Evolutionary conservation across 2,329 filamentous ascomycete genomes (phyloP).

Genomic region (Fusarium nodosum): DNA sequence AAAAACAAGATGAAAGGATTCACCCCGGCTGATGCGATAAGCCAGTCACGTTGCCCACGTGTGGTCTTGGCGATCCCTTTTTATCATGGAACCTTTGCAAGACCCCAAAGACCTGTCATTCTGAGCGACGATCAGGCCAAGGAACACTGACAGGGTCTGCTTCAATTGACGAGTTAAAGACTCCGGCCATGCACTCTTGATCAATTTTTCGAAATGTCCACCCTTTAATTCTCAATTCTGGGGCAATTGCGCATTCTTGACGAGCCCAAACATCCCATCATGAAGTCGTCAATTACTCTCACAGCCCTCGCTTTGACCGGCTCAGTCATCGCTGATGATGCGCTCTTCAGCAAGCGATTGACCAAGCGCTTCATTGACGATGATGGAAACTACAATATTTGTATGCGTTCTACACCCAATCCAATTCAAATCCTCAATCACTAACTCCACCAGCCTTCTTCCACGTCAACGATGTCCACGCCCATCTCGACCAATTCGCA

Average conservation of each 20-base stretch:
- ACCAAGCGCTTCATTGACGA: constrained; percentile 64
- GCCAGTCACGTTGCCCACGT: constrained; percentile 49
- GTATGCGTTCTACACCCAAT: constrained; percentile 46
- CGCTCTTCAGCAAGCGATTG: constrained; percentile 63
- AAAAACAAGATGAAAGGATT: constrained; percentile 3
- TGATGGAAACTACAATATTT: constrained; percentile 67
- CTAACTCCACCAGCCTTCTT: constrained; percentile 65
- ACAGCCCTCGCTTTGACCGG: constrained; percentile 47
- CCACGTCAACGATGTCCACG: constrained; percentile 78
- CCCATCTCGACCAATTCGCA: constrained; percentile 74
- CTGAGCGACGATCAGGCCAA: constrained; percentile 21
- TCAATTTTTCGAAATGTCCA: neutral
- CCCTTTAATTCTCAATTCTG: neutral
- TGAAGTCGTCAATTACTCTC: constrained; percentile 46
- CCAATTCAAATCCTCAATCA: neutral
- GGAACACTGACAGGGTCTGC: constrained; percentile 11
- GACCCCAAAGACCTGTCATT: constrained; percentile 11
- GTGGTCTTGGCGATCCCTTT: constrained; percentile 47
- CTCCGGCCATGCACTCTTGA: constrained; percentile 19
- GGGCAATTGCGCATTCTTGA: constrained; percentile 3
- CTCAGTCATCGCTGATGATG: constrained; percentile 59
- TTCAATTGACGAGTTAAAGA: constrained; percentile 37
- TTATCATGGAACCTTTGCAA: constrained; percentile 31
- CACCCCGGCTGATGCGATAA: constrained; percentile 32
- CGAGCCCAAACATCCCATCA: constrained; percentile 12